Percentiles rank a stretch among this genome's conserved stretches.
Evolutionary conservation across 1,284 basidiomycete genomes (phyloP).

Genomic region (Rhodotorula sp.): DNA sequence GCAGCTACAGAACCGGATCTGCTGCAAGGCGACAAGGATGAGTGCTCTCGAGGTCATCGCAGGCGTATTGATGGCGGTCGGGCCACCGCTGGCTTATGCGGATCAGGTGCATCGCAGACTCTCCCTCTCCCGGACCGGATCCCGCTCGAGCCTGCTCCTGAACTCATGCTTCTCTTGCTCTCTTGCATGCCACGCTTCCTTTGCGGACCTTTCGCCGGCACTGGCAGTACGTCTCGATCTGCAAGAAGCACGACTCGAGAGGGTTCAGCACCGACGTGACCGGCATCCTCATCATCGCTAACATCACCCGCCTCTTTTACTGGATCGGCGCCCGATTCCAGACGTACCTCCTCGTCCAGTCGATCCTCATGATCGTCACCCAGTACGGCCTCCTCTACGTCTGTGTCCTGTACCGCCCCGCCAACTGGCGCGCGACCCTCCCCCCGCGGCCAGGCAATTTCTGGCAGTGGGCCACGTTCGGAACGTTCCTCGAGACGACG

Average conservation of each 20-base stretch:
- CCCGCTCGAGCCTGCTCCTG: not conserved
- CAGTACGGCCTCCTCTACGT: slow-evolving; percentile 51
- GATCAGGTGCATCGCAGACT: slow-evolving; percentile 48
- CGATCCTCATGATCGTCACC: slow-evolving; percentile 50
- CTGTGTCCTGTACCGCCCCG: slow-evolving; percentile 52
- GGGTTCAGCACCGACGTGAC: slow-evolving; percentile 54
- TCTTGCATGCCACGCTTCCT: not conserved
- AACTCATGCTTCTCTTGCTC: not conserved
- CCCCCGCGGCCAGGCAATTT: slow-evolving; percentile 46
- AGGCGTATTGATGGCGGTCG: slow-evolving; percentile 40
- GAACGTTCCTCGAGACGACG: slow-evolving; percentile 54
- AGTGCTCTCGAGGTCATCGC: slow-evolving; percentile 13
- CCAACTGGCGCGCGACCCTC: not conserved
- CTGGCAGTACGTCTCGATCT: slow-evolving; percentile 32
- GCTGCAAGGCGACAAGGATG: not conserved
- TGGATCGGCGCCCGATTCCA: slow-evolving; percentile 52
- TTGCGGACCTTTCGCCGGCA: not conserved
- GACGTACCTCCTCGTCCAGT: slow-evolving; percentile 50
- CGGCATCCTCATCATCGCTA: slow-evolving; percentile 49
- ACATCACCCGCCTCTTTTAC: slow-evolving; percentile 49
- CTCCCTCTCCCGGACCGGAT: not conserved
- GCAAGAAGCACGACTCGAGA: slow-evolving; percentile 47
- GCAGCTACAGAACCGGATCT: not conserved
- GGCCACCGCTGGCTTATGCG: slow-evolving; percentile 53
- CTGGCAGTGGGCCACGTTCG: slow-evolving; percentile 46